These are phyloP conservation scores for Hortiboletus campestris DNA, from an alignment of 768 basidiomycete genomes.

Conservation along the genomic window DNA sequence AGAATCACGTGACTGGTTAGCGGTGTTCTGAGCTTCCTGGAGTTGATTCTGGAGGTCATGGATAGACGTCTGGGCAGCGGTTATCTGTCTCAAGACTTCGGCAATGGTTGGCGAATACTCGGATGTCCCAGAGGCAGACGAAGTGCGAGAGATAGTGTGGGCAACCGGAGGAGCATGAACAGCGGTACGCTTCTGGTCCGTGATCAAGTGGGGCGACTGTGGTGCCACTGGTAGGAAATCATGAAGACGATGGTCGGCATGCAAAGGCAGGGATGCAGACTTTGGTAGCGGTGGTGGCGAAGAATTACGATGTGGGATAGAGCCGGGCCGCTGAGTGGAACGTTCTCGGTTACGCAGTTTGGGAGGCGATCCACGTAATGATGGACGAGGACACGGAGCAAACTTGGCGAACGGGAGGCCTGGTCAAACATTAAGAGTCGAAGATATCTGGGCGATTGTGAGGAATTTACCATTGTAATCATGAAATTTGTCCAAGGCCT, in stretches of 20 bases:
- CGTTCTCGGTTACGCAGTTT: slow-evolving; percentile 58
- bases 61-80: slow-evolving; percentile 56
- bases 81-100: slow-evolving; percentile 75
- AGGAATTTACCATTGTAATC: slow-evolving; percentile 58
- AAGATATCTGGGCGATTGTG: background rate
- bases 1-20: slow-evolving; percentile 56
- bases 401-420: slow-evolving; percentile 54
- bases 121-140: slow-evolving; percentile 29
- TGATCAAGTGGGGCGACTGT: slow-evolving; percentile 18
- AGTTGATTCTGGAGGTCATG: slow-evolving; percentile 71
- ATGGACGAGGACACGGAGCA: slow-evolving; percentile 42
- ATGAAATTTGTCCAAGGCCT: slow-evolving; percentile 66
- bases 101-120: slow-evolving; percentile 71
- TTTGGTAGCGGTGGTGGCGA: slow-evolving; percentile 84
- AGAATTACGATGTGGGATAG: slow-evolving; percentile 53
- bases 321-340: slow-evolving; percentile 41
- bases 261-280: slow-evolving; percentile 75
- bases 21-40: slow-evolving; percentile 52
- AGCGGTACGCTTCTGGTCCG: slow-evolving; percentile 28
- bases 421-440: slow-evolving; percentile 21
- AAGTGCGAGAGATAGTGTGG: slow-evolving; percentile 21
- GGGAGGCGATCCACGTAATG: slow-evolving; percentile 50
- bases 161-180: slow-evolving; percentile 28
- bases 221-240: slow-evolving; percentile 26
- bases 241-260: slow-evolving; percentile 44